Evolutionary conservation across 179 eudicot genomes (phyloP).

Genomic region (Actinidia chinensis): DNA sequence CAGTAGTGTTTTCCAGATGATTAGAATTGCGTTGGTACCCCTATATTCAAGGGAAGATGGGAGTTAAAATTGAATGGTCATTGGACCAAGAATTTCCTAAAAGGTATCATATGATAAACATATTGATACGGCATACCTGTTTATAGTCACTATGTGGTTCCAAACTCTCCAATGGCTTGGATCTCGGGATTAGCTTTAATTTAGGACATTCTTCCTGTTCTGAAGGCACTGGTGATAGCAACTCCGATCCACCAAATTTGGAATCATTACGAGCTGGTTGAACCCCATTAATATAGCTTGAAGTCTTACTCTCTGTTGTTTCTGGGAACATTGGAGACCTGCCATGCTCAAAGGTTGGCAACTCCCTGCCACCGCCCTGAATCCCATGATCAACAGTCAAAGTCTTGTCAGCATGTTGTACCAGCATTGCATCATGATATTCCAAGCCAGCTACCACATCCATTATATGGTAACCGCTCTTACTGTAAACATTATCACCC

Average conservation of each 20-base stretch:
- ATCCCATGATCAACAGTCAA: constrained; percentile 42
- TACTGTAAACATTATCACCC: constrained; percentile 29
- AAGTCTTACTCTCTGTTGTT: constrained; percentile 37
- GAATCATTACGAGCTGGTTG: constrained; percentile 35
- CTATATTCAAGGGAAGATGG: constrained; percentile 27
- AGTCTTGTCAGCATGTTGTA: constrained; percentile 48
- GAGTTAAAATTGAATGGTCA: background rate
- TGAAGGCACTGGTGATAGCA: constrained; percentile 29
- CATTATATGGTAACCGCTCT: constrained; percentile 23
- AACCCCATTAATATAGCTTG: constrained; percentile 35
- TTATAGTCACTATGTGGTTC: constrained; percentile 50
- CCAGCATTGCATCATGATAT: constrained; percentile 37
- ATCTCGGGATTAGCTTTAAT: constrained; percentile 77
- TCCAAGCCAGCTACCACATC: constrained; percentile 38
- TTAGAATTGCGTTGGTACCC: constrained; percentile 35
- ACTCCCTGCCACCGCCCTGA: constrained; percentile 41
- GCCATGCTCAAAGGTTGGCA: constrained; percentile 39
- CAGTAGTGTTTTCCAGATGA: constrained; percentile 34
- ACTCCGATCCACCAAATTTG: constrained; percentile 33
- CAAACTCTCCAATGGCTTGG: constrained; percentile 58
- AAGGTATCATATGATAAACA: background rate
- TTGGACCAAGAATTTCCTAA: background rate
- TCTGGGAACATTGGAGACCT: constrained; percentile 37
- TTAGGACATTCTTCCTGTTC: constrained; percentile 66
- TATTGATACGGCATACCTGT: constrained; percentile 40